A percentile compares a stretch with the other conserved stretches of the same genome.
Conservation (phyloP, 2,329 filamentous ascomycete genomes). For the Diaporthe sp. region DNA sequence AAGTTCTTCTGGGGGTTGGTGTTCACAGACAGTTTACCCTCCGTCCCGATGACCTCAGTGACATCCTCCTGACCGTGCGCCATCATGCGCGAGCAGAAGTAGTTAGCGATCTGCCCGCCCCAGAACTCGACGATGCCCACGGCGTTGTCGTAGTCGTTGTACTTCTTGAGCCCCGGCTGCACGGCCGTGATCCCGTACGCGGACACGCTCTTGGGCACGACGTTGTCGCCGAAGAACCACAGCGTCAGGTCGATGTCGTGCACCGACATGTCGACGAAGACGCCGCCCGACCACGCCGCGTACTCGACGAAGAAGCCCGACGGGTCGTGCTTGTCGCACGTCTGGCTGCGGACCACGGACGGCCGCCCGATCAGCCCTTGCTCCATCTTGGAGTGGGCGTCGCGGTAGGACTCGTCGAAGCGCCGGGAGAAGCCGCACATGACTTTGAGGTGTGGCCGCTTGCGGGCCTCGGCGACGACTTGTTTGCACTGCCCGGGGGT, state of each 20-base stretch:
- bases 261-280: constrained; percentile 79
- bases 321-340: constrained; percentile 75
- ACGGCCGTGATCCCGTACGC: constrained; percentile 71
- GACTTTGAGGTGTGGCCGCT: constrained; percentile 72
- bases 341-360: constrained; percentile 73
- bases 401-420: constrained; percentile 75
- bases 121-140: constrained; percentile 76
- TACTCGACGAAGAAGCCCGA: constrained; percentile 77
- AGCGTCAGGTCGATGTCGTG: constrained; percentile 77
- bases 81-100: constrained; percentile 76
- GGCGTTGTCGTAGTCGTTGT: constrained; percentile 73
- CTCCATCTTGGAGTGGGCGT: constrained; percentile 66
- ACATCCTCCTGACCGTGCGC: constrained; percentile 75
- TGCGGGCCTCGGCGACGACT: constrained; percentile 68
- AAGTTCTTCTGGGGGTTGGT: constrained; percentile 58
- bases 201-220: constrained; percentile 65
- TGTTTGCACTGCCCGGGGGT: constrained; percentile 44
- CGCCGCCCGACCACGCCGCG: constrained; percentile 73
- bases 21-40: constrained; percentile 73
- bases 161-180: constrained; percentile 66
- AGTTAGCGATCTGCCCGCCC: constrained; percentile 72
- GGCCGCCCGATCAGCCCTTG: constrained; percentile 71
- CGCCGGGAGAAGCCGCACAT: constrained; percentile 76
- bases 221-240: constrained; percentile 70
- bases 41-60: constrained; percentile 76